Evolutionary conservation across 768 basidiomycete species (phyloP).

Genomic region (Suillus placidus): DNA sequence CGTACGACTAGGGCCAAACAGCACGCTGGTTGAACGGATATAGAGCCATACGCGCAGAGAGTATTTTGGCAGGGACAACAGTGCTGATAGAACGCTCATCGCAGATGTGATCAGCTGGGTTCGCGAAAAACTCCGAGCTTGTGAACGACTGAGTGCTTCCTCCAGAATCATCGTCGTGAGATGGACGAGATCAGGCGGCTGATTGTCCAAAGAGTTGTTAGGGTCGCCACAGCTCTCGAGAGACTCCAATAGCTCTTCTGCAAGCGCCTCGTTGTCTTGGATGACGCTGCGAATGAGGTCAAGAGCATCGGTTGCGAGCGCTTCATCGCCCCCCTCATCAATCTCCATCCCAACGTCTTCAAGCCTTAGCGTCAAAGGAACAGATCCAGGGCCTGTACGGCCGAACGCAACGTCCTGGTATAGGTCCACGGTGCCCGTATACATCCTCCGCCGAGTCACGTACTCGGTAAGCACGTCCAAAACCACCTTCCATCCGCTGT

Average conservation of each 20-base stretch:
- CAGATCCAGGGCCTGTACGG: conserved; percentile 40
- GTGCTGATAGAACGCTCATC: conserved; percentile 77
- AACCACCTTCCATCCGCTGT: conserved; percentile 86
- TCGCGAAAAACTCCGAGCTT: conserved; percentile 45
- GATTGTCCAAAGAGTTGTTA: conserved; percentile 36
- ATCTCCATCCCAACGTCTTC: conserved; percentile 77
- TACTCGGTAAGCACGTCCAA: conserved; percentile 82
- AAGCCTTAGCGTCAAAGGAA: conserved; percentile 49
- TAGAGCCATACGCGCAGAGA: conserved; percentile 90
- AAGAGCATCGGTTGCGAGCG: conserved; percentile 53
- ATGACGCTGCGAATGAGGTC: conserved; percentile 44
- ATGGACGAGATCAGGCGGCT: conserved; percentile 74
- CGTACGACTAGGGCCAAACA: conserved; percentile 67
- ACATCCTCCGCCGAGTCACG: conserved; percentile 57
- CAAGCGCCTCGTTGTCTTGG: conserved; percentile 66
- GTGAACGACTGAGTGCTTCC: conserved; percentile 65
- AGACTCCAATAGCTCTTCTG: conserved; percentile 61
- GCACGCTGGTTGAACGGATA: conserved; percentile 72
- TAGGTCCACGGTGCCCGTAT: conserved; percentile 39
- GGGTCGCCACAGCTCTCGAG: conserved; percentile 44
- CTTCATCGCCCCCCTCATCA: conserved; percentile 61
- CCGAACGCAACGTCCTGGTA: conserved; percentile 59
- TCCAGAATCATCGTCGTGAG: conserved; percentile 81
- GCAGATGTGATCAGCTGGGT: conserved; percentile 76
- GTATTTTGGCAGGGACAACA: conserved; percentile 72